These are phyloP conservation scores for Allium cepa DNA, from an alignment of 106 monocot genomes.

Conservation along the genomic window DNA sequence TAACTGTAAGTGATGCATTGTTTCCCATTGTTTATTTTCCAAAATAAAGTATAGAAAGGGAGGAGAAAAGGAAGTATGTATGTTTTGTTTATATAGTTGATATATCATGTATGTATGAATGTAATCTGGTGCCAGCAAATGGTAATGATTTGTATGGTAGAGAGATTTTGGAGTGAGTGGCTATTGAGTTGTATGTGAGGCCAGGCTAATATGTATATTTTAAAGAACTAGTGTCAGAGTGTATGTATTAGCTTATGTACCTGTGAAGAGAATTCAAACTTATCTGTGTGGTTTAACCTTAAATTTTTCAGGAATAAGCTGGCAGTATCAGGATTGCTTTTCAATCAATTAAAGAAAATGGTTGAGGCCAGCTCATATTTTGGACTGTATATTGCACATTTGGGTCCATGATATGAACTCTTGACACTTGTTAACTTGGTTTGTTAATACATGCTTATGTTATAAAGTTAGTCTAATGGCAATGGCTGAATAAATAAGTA, in stretches of 20 bases:
- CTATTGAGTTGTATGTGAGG: slow-evolving; percentile 11
- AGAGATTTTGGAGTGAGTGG: slow-evolving; percentile 28
- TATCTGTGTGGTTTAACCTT: background rate
- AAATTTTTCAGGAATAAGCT: slow-evolving; percentile 3
- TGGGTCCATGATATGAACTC: background rate
- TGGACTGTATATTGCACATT: slow-evolving; percentile 8
- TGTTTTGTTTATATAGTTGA: background rate
- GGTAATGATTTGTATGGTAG: slow-evolving; percentile 1
- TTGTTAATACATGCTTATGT: background rate
- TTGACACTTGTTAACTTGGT: background rate
- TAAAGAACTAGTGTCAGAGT: too few species aligned
- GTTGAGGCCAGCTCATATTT: background rate
- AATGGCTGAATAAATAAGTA: background rate
- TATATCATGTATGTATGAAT: background rate
- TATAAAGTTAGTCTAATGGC: background rate
- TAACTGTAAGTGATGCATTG: slow-evolving; percentile 22
- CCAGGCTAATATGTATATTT: too few species aligned
- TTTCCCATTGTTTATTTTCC: slow-evolving; percentile 28
- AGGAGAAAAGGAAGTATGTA: background rate
- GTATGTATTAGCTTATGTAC: too few species aligned
- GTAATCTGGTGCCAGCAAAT: slow-evolving; percentile 1
- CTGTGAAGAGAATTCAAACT: too few species aligned
- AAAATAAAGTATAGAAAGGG: background rate
- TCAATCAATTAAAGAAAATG: background rate
- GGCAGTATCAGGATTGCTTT: slow-evolving; percentile 1